Base-by-base conservation (phyloP, 805 yeast genomes). In the Candida palmyrensis region DNA sequence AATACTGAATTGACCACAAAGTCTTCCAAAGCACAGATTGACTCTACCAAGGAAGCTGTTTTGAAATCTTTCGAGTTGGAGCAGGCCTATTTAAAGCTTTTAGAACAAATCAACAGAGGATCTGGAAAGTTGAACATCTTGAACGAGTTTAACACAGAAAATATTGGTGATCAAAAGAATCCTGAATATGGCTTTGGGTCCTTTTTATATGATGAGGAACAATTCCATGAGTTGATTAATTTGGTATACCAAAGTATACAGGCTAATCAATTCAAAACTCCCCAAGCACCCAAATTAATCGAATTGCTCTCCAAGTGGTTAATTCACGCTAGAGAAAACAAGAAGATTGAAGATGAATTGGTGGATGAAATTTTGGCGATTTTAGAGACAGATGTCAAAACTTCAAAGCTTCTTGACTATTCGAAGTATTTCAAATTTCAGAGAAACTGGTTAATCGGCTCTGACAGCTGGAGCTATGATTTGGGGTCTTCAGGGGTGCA, bases 381-480 rank as follows among this genome's bases (percentile, higher is more conserved):
- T 18, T 54, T 75, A 41, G 48, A 56, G 17, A 16, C 31, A 9
- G 58, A 77, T 11, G 54, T 52, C 3, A 48, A 60, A 24, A 70
- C 79, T 3, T 41, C 59, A 14, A 56, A 67, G 11, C 51, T 87
- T 18, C 57, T 82, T 33, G 55, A 62, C 3, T 53, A 67, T 27
- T 58, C 66, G 37, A 68, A 71, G 6, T 62, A 56, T 37, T 74
- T 84, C 44, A 43, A 48, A 18, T 54, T 68, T 35, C 66, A 66
- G 32, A 66, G 82, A 9, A 67, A 74, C 33, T 90, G 97, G 97
- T 68, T 90, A 39, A 68, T 90, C 36, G 96, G 97, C 20, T 87
- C 96, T 13, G 97, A 90, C 56, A 77, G 92, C 20, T 90, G 97
- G 97, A 75, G 96, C 14, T 88, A 81, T 53, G 97, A 90, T 62